Evolutionary conservation across 2,329 filamentous ascomycete genomes (phyloP).

Genomic region (Pseudogymnoascus sp.): DNA sequence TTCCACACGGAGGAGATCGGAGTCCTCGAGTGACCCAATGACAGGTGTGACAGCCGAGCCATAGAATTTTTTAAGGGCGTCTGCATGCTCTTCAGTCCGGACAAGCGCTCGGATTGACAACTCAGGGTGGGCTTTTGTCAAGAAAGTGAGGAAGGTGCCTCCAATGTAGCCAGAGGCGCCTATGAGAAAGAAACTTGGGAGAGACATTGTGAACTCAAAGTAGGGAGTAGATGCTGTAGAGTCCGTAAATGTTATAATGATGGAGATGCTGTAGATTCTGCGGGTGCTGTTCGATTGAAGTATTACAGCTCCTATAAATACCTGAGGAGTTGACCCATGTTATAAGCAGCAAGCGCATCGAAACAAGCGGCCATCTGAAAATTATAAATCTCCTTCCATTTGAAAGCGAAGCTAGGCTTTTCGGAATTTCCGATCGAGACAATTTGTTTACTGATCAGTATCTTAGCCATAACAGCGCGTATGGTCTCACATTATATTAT

Average conservation of each 20-base stretch:
- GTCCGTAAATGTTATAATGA: neutral
- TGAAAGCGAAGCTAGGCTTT: neutral
- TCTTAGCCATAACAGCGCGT: neutral
- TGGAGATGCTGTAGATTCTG: neutral
- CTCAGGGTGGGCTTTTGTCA: neutral
- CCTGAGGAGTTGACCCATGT: neutral
- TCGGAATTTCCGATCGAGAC: neutral
- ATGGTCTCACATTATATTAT: neutral
- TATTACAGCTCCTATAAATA: neutral
- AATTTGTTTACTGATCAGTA: neutral
- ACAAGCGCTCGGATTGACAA: neutral
- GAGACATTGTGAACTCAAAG: neutral
- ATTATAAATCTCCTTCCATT: neutral
- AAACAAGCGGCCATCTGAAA: neutral
- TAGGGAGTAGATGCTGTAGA: neutral
- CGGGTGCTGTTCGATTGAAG: neutral
- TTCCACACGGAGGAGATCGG: neutral
- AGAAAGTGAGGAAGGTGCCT: neutral
- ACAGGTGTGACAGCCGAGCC: neutral
- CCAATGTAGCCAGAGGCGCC: neutral
- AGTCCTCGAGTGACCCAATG: neutral
- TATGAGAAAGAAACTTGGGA: neutral
- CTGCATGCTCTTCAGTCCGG: neutral
- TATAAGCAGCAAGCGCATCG: neutral
- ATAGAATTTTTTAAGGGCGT: neutral